These are phyloP conservation scores for Neonectria punicea DNA, from an alignment of 2,329 filamentous ascomycete species.

Conservation along the genomic window DNA sequence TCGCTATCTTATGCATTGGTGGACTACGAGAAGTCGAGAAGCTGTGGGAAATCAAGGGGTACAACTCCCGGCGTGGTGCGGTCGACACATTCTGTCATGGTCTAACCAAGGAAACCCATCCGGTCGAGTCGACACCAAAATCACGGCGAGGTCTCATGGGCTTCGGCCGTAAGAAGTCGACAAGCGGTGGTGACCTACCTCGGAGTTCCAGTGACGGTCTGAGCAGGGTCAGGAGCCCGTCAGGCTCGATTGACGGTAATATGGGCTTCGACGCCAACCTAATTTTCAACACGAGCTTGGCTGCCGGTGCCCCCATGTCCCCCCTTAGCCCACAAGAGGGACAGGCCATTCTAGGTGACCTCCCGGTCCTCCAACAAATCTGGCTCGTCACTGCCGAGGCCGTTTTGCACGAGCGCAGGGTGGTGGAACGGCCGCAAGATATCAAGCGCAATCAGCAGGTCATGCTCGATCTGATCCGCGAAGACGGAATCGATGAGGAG, in stretches of 20 bases:
- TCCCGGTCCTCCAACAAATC: conserved; percentile 68
- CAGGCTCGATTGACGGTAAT: conserved; percentile 46
- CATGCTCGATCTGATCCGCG: conserved; percentile 71
- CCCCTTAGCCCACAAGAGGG: conserved; percentile 62
- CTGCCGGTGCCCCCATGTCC: conserved; percentile 71
- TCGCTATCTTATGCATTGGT: conserved; percentile 68
- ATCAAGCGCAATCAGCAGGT: conserved; percentile 73
- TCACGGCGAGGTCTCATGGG: conserved; percentile 63
- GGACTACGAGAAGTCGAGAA: conserved; percentile 71
- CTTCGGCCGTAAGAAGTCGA: conserved; percentile 68
- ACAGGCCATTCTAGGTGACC: conserved; percentile 61
- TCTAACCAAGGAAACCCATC: conserved; percentile 56
- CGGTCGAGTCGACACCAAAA: conserved; percentile 55
- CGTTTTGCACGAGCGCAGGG: conserved; percentile 67
- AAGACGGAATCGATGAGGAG: conserved; percentile 67
- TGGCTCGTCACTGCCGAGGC: conserved; percentile 73
- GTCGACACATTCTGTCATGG: conserved; percentile 70
- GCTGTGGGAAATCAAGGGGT: conserved; percentile 74
- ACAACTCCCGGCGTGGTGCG: conserved; percentile 67
- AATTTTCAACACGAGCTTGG: conserved; percentile 68
- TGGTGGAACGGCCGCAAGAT: conserved; percentile 67
- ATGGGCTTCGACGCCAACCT: conserved; percentile 51
- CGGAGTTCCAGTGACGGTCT: conserved; percentile 41
- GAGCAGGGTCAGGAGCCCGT: conserved; percentile 40
- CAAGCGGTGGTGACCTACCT: conserved; percentile 42